Percentiles rank a stretch among this genome's conserved stretches.
phyloP scores from a whole-genome alignment of 106 monocot species.

The Dioscorea alata region DNA sequence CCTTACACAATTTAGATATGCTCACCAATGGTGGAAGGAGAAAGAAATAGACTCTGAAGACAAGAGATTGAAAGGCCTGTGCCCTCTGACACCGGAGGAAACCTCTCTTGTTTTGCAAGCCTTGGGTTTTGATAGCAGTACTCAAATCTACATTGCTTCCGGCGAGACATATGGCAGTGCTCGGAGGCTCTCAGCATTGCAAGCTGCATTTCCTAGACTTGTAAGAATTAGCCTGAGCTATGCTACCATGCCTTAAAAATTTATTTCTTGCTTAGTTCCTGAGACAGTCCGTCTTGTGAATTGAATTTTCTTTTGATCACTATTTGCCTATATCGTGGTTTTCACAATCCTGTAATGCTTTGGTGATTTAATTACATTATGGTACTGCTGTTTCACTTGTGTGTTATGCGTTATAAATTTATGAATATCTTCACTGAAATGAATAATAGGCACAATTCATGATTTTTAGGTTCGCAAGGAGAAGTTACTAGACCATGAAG shows the following conservation, averaged over 20 bases:
- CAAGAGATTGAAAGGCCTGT: slow-evolving; percentile 74
- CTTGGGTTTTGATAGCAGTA: slow-evolving; percentile 51
- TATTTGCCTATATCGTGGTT: too few species aligned
- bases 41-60: slow-evolving; percentile 81
- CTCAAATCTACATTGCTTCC: slow-evolving; percentile 85
- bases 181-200: slow-evolving; percentile 45
- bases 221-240: slow-evolving; percentile 28
- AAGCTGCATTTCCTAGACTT: slow-evolving; percentile 57
- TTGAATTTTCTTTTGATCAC: not conserved
- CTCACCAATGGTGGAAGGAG: slow-evolving; percentile 97
- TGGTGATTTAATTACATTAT: too few species aligned
- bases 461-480: slow-evolving; percentile 59
- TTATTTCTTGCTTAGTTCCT: not conserved
- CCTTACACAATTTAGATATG: slow-evolving; percentile 50
- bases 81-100: slow-evolving; percentile 92
- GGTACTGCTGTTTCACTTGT: not conserved
- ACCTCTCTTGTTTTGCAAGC: slow-evolving; percentile 61
- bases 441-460: not conserved
- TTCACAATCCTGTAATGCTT: too few species aligned
- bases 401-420: not conserved
- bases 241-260: not conserved
- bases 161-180: slow-evolving; percentile 85
- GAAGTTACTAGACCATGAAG: slow-evolving; percentile 49
- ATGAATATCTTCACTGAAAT: not conserved
- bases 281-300: not conserved